Conservation (phyloP, 495 filamentous ascomycete genomes). For the Penicillium diatomitis region DNA sequence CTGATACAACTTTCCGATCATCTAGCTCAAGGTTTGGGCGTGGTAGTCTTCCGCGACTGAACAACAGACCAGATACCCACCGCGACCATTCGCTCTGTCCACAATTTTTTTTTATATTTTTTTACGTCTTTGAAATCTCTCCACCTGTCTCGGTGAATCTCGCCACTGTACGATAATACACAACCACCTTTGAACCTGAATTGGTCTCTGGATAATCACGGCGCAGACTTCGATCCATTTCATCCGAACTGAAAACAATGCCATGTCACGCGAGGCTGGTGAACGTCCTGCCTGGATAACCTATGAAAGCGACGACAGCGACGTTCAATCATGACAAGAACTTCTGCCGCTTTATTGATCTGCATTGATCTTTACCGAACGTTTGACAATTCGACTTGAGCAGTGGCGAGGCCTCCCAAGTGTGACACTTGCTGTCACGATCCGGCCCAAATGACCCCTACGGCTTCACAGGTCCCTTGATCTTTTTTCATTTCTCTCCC, state of each 20-base stretch:
- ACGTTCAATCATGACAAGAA: slow-evolving; percentile 18
- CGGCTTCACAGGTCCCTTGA: too few relatives aligned
- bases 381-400: too few relatives aligned
- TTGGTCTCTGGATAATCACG: slow-evolving; percentile 26
- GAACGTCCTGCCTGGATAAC: slow-evolving; percentile 17
- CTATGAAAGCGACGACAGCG: slow-evolving; percentile 25
- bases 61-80: slow-evolving; percentile 35
- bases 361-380: too few relatives aligned
- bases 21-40: slow-evolving; percentile 82
- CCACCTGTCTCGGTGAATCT: too few relatives aligned
- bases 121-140: slow-evolving; percentile 27
- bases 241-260: slow-evolving; percentile 21
- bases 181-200: slow-evolving; percentile 23
- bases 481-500: not conserved
- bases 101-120: slow-evolving; percentile 28
- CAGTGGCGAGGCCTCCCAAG: too few relatives aligned
- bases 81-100: slow-evolving; percentile 37
- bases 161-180: slow-evolving; percentile 41
- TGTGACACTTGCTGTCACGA: too few relatives aligned
- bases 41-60: slow-evolving; percentile 36
- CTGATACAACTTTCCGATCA: not conserved
- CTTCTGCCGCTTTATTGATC: slow-evolving; percentile 2
- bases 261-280: slow-evolving; percentile 9
- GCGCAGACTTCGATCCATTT: slow-evolving; percentile 20
- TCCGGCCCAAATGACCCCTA: too few relatives aligned